phyloP scores from a whole-genome alignment of 2,329 filamentous ascomycete species.

The Colletotrichum orchidophilum region DNA sequence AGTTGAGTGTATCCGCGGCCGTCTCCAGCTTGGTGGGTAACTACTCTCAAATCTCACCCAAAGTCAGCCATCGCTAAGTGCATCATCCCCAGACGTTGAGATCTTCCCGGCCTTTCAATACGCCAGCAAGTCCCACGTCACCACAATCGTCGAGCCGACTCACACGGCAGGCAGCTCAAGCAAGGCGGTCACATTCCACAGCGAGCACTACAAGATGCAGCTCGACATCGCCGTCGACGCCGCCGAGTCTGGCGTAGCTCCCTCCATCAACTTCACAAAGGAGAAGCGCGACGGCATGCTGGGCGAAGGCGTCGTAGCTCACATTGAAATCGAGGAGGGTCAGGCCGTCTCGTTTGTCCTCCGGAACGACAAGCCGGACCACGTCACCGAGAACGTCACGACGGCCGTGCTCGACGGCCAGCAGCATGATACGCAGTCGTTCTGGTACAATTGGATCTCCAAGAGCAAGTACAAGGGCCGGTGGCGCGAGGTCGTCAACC shows the following conservation, averaged over 20 bases:
- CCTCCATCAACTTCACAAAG: conserved; percentile 65
- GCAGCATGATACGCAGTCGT: conserved; percentile 75
- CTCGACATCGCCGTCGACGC: conserved; percentile 74
- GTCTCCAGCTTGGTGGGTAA: conserved; percentile 64
- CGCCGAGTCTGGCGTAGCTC: conserved; percentile 57
- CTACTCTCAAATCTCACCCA: accelerated
- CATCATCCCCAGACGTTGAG: conserved; percentile 63
- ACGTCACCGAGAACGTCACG: conserved; percentile 67
- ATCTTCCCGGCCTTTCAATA: conserved; percentile 80
- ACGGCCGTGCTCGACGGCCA: conserved; percentile 66
- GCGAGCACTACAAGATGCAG: conserved; percentile 67
- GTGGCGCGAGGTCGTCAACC: conserved; percentile 76
- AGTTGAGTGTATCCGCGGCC: conserved; percentile 77
- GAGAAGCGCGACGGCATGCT: conserved; percentile 60
- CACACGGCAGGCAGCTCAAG: conserved; percentile 55
- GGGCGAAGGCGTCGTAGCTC: conserved; percentile 71
- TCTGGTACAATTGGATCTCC: conserved; percentile 79
- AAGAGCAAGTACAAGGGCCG: conserved; percentile 76
- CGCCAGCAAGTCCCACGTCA: conserved; percentile 69
- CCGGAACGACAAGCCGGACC: conserved; percentile 67
- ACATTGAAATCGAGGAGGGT: conserved; percentile 69
- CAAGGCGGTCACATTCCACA: conserved; percentile 72
- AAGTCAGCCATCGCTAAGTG: background rate
- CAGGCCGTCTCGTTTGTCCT: conserved; percentile 76
- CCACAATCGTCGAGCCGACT: conserved; percentile 59